These are phyloP conservation scores for Blastobotrys peoriensis DNA, from an alignment of 805 yeast species.

Conservation along the genomic window DNA sequence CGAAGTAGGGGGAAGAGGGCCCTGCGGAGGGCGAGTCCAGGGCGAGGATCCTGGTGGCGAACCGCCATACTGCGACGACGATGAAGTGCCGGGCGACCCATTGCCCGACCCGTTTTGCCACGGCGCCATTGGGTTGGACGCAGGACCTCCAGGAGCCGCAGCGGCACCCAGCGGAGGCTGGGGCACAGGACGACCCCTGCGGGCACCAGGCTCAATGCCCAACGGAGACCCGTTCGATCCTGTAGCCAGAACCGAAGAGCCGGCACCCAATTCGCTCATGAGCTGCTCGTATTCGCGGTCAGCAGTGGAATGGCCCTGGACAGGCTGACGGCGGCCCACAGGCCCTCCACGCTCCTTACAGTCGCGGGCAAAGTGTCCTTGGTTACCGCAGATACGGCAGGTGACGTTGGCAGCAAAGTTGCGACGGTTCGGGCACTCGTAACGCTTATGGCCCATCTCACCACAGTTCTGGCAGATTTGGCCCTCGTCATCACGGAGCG, in stretches of 20 bases:
- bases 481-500: constrained; percentile 73
- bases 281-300: constrained; percentile 47
- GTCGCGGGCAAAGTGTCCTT: constrained; percentile 86
- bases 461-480: constrained; percentile 63
- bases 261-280: constrained; percentile 42
- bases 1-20: no score
- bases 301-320: constrained; percentile 22
- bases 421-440: constrained; percentile 54
- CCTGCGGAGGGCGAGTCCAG: constrained; percentile 6
- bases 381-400: constrained; percentile 72
- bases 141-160: constrained; percentile 4
- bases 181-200: background rate
- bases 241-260: constrained; percentile 12
- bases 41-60: constrained; percentile 3
- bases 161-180: constrained; percentile 9
- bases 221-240: constrained; percentile 2
- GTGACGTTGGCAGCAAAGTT: constrained; percentile 50
- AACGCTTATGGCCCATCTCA: constrained; percentile 55
- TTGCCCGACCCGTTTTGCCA: constrained; percentile 3
- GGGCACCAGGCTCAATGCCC: background rate
- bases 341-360: constrained; percentile 45
- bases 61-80: background rate
- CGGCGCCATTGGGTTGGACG: constrained; percentile 5
- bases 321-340: constrained; percentile 2
- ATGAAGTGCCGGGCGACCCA: constrained; percentile 3